Percentiles rank a stretch among this genome's conserved stretches.
phyloP scores from a whole-genome alignment of 2,329 filamentous ascomycete genomes.

The Grosmannia serpens region DNA sequence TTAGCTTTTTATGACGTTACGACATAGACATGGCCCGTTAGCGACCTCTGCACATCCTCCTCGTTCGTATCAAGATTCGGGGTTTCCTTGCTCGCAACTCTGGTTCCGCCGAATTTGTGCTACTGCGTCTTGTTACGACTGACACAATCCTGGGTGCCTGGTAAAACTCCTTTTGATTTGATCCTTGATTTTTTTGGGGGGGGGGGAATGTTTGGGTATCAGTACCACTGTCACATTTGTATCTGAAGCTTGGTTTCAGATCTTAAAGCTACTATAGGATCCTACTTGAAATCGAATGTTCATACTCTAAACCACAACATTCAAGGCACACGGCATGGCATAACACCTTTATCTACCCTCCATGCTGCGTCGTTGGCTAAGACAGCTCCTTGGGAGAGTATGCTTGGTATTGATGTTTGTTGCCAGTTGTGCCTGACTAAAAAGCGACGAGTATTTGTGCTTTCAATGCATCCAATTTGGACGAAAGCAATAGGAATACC shows the following conservation, averaged over 20 bases:
- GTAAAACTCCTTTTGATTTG: no score
- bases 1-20: constrained; percentile 10
- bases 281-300: not conserved
- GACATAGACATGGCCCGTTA: constrained; percentile 4
- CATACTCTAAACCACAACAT: not conserved
- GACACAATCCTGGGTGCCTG: no score
- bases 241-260: not conserved
- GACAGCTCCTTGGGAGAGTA: no score
- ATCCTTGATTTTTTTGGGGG: no score
- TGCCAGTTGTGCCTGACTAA: no score
- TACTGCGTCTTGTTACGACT: not conserved
- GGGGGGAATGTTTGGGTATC: no score
- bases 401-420: no score
- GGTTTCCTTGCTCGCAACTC: not conserved
- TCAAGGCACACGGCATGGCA: not conserved
- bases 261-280: not conserved
- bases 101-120: not conserved
- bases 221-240: not conserved
- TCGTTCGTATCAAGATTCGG: not conserved
- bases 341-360: not conserved
- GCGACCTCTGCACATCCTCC: not conserved
- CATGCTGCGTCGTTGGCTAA: no score
- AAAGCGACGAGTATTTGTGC: no score
- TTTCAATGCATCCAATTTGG: no score
- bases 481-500: no score